Conservation (phyloP, 75 land plant species). For the Ceratopteris richardii region DNA sequence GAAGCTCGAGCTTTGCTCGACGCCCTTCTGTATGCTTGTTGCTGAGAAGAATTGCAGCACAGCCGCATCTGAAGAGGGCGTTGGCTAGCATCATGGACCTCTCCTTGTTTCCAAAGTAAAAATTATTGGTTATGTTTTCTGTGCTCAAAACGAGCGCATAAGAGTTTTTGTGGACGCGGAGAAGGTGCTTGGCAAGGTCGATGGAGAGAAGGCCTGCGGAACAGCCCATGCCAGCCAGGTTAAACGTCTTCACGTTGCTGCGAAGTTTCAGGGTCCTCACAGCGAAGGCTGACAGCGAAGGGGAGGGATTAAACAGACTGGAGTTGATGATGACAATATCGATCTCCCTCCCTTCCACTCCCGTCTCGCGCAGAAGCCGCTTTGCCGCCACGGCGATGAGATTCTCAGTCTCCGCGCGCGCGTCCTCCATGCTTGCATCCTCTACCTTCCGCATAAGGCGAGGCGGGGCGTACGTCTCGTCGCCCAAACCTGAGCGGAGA, state of each 20-base stretch:
- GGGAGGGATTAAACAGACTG: constrained; percentile 57
- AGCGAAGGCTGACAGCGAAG: constrained; percentile 61
- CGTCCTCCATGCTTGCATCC: too few species aligned
- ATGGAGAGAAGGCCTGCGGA: constrained; percentile 62
- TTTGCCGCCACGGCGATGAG: too few species aligned
- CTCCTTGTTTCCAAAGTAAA: constrained; percentile 37
- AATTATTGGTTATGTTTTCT: constrained; percentile 33
- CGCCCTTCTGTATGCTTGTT: constrained; percentile 19
- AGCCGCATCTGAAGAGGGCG: constrained; percentile 53
- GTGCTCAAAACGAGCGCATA: constrained; percentile 50
- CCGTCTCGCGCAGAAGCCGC: constrained; percentile 41
- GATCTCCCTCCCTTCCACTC: constrained; percentile 43
- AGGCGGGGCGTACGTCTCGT: too few species aligned
- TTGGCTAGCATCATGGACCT: constrained; percentile 30
- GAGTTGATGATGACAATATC: constrained; percentile 73
- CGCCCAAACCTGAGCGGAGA: too few species aligned
- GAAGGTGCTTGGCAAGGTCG: constrained; percentile 58
- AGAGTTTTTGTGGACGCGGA: constrained; percentile 35
- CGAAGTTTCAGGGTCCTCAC: constrained; percentile 53
- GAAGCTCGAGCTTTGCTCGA: constrained; percentile 44
- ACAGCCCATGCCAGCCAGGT: constrained; percentile 85
- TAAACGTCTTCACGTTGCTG: constrained; percentile 45
- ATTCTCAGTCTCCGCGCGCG: too few species aligned
- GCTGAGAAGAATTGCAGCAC: constrained; percentile 36
- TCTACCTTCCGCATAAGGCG: too few species aligned